Evolutionary conservation across 2,329 filamentous ascomycete genomes (phyloP).

Genomic region (Hymenoscyphus salicellus): DNA sequence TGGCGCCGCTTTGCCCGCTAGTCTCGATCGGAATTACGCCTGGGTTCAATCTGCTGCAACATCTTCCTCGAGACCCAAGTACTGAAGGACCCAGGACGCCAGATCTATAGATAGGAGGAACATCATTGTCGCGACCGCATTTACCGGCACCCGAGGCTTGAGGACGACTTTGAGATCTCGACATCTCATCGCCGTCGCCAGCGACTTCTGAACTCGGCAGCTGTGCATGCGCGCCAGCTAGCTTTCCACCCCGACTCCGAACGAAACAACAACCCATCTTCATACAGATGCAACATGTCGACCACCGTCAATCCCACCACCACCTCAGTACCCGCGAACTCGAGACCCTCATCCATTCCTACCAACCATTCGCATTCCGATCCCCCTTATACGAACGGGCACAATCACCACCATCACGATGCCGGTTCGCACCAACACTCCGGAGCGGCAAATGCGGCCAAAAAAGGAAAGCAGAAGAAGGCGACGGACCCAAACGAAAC

Average conservation of each 20-base stretch:
- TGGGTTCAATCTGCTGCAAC: slow-evolving; percentile 11
- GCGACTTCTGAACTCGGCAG: not conserved
- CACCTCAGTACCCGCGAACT: slow-evolving; percentile 37
- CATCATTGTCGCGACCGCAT: slow-evolving; percentile 1
- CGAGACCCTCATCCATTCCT: slow-evolving; percentile 31
- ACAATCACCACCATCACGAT: slow-evolving; percentile 42
- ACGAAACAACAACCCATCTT: slow-evolving; percentile 1
- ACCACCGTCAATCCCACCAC: slow-evolving; percentile 38
- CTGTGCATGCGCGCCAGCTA: slow-evolving; percentile 1
- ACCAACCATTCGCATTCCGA: slow-evolving; percentile 32
- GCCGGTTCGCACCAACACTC: slow-evolving; percentile 42
- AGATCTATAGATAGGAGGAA: too few relatives aligned
- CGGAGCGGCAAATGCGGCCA: slow-evolving; percentile 53
- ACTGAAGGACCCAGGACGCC: too few relatives aligned
- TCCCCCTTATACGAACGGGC: slow-evolving; percentile 33
- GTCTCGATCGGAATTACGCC: slow-evolving; percentile 10
- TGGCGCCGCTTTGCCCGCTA: slow-evolving; percentile 13
- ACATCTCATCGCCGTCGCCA: not conserved
- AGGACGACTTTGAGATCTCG: not conserved
- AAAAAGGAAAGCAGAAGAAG: slow-evolving; percentile 85
- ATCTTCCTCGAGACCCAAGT: slow-evolving; percentile 6
- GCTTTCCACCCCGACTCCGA: slow-evolving; percentile 15
- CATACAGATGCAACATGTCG: slow-evolving; percentile 31
- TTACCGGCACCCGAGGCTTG: not conserved
- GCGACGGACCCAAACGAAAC: slow-evolving; percentile 81